A percentile compares a stretch with the other conserved stretches of the same genome.
Conservation (phyloP, 495 filamentous ascomycete species). For the Evernia prunastri region DNA sequence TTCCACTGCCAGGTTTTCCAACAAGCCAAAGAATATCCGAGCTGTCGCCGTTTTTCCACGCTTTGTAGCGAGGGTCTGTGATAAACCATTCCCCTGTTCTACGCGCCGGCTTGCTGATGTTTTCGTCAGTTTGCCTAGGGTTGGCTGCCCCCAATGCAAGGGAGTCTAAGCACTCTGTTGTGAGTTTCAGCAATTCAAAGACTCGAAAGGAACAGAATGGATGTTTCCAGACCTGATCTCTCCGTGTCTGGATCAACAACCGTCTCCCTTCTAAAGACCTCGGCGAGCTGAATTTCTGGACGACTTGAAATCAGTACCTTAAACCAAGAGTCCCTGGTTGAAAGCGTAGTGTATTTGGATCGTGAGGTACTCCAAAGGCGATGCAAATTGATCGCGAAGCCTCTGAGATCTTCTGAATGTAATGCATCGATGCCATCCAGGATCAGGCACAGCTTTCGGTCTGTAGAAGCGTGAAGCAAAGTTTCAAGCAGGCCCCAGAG, state of each 20-base stretch:
- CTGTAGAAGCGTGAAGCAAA: conserved; percentile 1
- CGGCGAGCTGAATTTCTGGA: neutral
- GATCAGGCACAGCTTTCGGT: conserved; percentile 5
- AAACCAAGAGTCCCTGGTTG: neutral
- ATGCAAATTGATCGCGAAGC: neutral
- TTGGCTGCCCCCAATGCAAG: conserved; percentile 5
- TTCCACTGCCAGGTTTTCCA: conserved; percentile 9
- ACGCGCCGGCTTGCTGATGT: conserved; percentile 5
- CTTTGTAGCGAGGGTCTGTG: conserved; percentile 7
- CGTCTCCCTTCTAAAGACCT: conserved; percentile 4
- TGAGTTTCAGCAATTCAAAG: conserved; percentile 3
- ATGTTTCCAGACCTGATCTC: conserved; percentile 4
- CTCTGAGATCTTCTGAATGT: conserved; percentile 7
- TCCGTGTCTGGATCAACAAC: conserved; percentile 6
- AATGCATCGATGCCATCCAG: conserved; percentile 10
- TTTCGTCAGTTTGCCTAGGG: conserved; percentile 1
- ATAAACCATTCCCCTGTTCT: conserved; percentile 9
- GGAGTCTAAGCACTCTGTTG: conserved; percentile 6
- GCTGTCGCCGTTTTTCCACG: neutral
- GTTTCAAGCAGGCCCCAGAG: conserved; percentile 5
- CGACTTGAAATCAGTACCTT: neutral
- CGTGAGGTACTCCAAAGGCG: neutral
- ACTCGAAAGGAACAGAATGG: neutral
- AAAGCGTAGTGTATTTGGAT: neutral
- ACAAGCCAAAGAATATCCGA: conserved; percentile 7